These are phyloP conservation scores for Arabidopsis arenosa DNA, from an alignment of 345 rosid species.

Conservation along the genomic window DNA sequence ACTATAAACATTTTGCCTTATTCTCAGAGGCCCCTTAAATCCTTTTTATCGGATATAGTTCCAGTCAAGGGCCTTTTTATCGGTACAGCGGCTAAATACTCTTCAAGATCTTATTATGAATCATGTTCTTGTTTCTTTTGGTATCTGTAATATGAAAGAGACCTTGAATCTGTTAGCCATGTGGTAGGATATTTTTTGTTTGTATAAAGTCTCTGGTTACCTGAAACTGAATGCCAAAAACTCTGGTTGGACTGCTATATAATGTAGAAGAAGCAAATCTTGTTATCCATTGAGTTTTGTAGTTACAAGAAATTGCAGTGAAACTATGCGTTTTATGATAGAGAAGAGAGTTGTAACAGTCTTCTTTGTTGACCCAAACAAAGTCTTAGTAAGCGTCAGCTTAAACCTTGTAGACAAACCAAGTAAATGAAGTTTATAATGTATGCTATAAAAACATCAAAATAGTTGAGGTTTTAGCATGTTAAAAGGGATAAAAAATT, in stretches of 20 bases:
- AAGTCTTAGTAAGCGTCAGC: background rate
- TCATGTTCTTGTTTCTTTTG: conserved; percentile 38
- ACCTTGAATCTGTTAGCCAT: conserved; percentile 23
- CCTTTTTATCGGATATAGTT: conserved; percentile 30
- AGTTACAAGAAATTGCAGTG: background rate
- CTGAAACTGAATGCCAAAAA: background rate
- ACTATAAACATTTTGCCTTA: conserved; percentile 37
- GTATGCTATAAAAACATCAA: background rate
- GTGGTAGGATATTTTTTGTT: conserved; percentile 35
- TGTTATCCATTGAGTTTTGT: background rate
- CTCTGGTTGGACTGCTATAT: background rate
- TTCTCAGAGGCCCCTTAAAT: conserved; percentile 39
- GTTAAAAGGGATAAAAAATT: background rate
- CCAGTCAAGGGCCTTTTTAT: conserved; percentile 35
- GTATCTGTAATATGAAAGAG: conserved; percentile 22
- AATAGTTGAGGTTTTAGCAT: background rate
- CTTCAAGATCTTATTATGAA: conserved; percentile 14
- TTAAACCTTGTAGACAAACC: background rate
- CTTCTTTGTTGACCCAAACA: background rate
- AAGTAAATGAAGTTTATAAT: background rate
- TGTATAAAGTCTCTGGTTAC: conserved; percentile 32
- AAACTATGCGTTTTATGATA: background rate
- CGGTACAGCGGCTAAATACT: conserved; percentile 40
- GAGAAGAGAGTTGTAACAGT: background rate
- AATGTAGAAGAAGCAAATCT: background rate